A percentile compares a stretch with the other conserved stretches of the same genome.
Conservation (phyloP, 2,329 filamentous ascomycete species). For the Clathrospora elynae region DNA sequence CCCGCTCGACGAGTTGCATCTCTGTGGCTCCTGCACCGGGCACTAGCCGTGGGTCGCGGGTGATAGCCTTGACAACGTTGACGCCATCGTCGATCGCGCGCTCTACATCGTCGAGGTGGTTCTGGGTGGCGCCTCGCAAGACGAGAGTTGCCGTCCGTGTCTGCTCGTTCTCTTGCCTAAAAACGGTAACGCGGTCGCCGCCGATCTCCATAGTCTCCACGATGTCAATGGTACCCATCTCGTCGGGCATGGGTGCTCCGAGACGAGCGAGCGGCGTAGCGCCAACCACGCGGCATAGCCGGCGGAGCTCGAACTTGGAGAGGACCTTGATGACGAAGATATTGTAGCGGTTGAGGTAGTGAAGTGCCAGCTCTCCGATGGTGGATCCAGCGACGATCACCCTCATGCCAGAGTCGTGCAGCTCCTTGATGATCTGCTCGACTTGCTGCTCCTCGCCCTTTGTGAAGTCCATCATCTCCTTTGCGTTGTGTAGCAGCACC, state of each 20-base stretch:
- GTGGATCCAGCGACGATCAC: conserved; percentile 91
- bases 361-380: conserved; percentile 93
- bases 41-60: conserved; percentile 86
- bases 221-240: conserved; percentile 93
- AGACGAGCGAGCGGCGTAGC: conserved; percentile 94
- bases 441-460: conserved; percentile 95
- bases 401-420: conserved; percentile 89
- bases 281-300: conserved; percentile 93
- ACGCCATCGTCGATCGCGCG: conserved; percentile 97
- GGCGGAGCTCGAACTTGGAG: conserved; percentile 95
- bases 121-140: conserved; percentile 93
- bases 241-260: conserved; percentile 98
- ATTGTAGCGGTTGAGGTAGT: conserved; percentile 97
- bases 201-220: conserved; percentile 98
- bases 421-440: conserved; percentile 89
- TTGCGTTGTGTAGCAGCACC: conserved; percentile 91
- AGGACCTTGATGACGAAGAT: conserved; percentile 96
- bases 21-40: conserved; percentile 94
- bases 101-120: conserved; percentile 96
- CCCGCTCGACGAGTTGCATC: conserved; percentile 88
- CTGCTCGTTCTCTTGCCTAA: conserved; percentile 91
- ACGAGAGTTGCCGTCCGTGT: conserved; percentile 95
- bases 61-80: conserved; percentile 98
- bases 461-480: conserved; percentile 98
- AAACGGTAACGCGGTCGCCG: conserved; percentile 96